A percentile compares a stretch with the other conserved stretches of the same genome.
Evolutionary conservation across 768 basidiomycete species (phyloP).

Genomic region (Boletales sp.): DNA sequence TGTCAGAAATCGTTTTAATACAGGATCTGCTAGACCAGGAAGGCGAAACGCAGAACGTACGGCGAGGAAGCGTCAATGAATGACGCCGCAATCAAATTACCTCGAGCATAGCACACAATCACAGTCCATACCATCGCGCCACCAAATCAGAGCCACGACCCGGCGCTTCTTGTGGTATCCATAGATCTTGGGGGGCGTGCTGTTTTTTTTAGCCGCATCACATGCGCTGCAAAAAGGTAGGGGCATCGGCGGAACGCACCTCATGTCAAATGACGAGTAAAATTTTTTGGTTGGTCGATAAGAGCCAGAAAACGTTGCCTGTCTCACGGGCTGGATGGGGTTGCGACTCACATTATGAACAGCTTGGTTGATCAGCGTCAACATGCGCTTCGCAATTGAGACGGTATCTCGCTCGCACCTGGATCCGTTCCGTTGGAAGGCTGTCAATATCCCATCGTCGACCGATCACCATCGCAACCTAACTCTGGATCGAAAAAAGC

Average conservation of each 20-base stretch:
- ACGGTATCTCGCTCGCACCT: neutral
- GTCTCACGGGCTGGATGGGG: neutral
- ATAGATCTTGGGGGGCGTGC: neutral
- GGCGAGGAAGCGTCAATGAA: neutral
- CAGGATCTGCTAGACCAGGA: neutral
- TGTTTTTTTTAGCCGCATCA: neutral
- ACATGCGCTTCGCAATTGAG: conserved; percentile 4
- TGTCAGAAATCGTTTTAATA: neutral
- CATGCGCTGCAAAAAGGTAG: neutral
- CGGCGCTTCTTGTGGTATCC: too few relatives aligned
- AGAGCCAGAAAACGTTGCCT: neutral
- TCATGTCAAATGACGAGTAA: neutral
- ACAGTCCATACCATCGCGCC: neutral
- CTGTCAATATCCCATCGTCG: neutral
- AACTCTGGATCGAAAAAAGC: neutral
- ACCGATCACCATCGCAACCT: neutral
- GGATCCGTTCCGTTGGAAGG: neutral
- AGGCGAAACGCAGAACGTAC: neutral
- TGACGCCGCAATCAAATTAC: too few relatives aligned
- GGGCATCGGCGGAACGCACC: neutral
- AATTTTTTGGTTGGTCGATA: conserved; percentile 1
- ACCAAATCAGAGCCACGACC: too few relatives aligned
- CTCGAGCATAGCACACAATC: too few relatives aligned
- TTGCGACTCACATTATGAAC: neutral
- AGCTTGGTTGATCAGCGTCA: neutral